Evolutionary conservation across 306 rosid species (phyloP), one percentile per base, ranked within the genome.

Genomic region (Vigna nakashimae): DNA sequence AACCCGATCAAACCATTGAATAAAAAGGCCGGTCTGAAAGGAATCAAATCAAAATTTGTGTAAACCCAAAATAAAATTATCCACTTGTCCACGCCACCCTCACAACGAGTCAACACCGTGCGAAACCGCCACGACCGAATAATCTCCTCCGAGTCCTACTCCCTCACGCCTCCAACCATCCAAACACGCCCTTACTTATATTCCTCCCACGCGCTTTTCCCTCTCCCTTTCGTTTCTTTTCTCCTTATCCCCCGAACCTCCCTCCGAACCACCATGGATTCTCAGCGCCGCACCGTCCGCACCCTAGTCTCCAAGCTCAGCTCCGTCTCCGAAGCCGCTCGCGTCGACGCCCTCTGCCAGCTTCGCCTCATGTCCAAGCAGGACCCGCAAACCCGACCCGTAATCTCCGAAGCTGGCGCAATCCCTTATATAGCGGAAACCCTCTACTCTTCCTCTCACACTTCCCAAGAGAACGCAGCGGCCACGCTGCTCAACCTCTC

Each of bases 401-500:
- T 95, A 0, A 89, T 95, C 3, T 89, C 92, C n/a, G 91, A 88
- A 9, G 81, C 91, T 4, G 96, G 90, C 1, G 96, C 98, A 0
- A 84, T 95, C 14, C 97, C 99, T 0, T 95, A 77, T 66, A 72
- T 95, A 1, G 83, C 93, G 0, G 98, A 95, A 48, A 79, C 90
- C 16, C 97, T 95, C 18, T 89, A 82, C n/a, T 85, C 97, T 1
- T 66, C 90, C 9, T 87, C 98, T 0, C 89, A 82, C 80, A 45
- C 68, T 36, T 66, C 88, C 1, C 99, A 95, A 51, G 97, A 92
- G 6, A 87, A 92, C 91, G 99, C 99, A 43, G 90, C 99, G 2
- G 97, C 98, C 9, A 86, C 98, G 0, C 91, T 95, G 10, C 88
- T 95, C 38, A 95, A 95, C 83, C 84, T 95, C 66, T 95, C 99